Percentiles rank a stretch among this genome's conserved stretches.
Evolutionary conservation across 75 land plant genomes (phyloP).

Genomic region (Ceratopteris richardii): DNA sequence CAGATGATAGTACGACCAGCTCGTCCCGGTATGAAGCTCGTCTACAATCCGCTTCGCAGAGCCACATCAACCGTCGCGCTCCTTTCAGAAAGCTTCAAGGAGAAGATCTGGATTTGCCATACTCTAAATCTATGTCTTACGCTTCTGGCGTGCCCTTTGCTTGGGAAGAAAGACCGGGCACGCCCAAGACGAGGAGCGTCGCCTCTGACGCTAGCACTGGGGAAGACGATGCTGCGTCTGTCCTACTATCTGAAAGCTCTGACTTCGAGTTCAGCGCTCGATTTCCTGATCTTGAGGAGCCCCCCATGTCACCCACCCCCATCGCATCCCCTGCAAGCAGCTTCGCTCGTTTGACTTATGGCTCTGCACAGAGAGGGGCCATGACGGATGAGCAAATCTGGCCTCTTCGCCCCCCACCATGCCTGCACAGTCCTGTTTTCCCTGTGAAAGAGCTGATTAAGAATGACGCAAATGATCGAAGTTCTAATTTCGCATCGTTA

Average conservation of each 20-base stretch:
- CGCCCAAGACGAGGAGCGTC: constrained; percentile 10
- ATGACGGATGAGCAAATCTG: constrained; percentile 16
- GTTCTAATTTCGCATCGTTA: too few relatives aligned
- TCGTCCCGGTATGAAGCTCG: too few relatives aligned
- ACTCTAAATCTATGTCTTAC: too few relatives aligned
- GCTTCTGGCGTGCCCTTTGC: constrained; percentile 18
- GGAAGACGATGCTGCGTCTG: neutral
- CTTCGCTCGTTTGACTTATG: neutral
- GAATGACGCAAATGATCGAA: neutral
- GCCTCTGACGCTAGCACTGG: neutral
- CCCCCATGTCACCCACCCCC: constrained; percentile 2
- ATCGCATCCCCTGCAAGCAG: constrained; percentile 18
- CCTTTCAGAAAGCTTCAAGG: too few relatives aligned
- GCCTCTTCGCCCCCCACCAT: constrained; percentile 17
- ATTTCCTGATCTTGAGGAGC: neutral
- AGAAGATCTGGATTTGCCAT: too few relatives aligned
- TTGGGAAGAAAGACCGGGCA: constrained; percentile 22
- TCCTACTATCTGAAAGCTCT: too few relatives aligned
- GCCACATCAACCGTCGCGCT: too few relatives aligned
- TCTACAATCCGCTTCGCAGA: too few relatives aligned
- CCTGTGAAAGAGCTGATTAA: neutral
- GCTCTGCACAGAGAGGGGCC: too few relatives aligned
- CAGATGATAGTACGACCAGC: too few relatives aligned
- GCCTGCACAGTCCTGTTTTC: constrained; percentile 8
- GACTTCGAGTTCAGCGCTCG: constrained; percentile 55